These are phyloP conservation scores for Silene noctiflora DNA, from an alignment of 179 eudicot species.

Conservation along the genomic window DNA sequence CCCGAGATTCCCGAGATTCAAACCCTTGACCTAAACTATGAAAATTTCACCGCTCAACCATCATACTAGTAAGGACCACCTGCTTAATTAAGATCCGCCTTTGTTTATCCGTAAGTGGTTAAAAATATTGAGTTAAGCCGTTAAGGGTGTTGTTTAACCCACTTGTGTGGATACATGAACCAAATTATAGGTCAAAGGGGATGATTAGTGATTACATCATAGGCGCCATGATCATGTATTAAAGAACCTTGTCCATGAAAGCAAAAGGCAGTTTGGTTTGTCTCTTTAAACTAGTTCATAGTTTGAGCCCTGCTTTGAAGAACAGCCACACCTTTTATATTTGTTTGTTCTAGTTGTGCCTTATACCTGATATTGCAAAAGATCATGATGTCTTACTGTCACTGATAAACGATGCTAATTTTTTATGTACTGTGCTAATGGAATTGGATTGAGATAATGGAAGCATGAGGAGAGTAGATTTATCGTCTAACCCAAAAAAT, in stretches of 20 bases:
- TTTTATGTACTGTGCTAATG: constrained; percentile 16
- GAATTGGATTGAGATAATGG: constrained; percentile 19
- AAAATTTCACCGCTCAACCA: neutral
- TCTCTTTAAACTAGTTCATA: constrained; percentile 25
- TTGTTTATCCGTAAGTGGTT: neutral
- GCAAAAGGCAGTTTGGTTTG: constrained; percentile 23
- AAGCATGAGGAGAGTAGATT: no score
- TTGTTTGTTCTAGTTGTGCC: no score
- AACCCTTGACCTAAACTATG: no score
- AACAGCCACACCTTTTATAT: no score
- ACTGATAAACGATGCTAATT: constrained; percentile 22
- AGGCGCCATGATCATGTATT: constrained; percentile 20
- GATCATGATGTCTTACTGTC: constrained; percentile 15
- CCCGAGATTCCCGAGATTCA: no score
- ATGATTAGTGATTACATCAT: constrained; percentile 10
- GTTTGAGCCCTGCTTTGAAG: no score
- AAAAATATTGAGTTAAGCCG: neutral
- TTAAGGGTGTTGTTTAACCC: neutral
- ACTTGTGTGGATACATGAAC: no score
- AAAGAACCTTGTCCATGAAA: constrained; percentile 26
- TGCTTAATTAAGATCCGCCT: neutral
- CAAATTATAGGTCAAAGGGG: constrained; percentile 23
- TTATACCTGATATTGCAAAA: no score
- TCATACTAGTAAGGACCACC: neutral
- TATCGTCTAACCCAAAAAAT: no score